Evolutionary conservation across 192 early-diverging fungal genomes (phyloP), one percentile per base, ranked within the genome.

Genomic region (Backusella luteola): DNA sequence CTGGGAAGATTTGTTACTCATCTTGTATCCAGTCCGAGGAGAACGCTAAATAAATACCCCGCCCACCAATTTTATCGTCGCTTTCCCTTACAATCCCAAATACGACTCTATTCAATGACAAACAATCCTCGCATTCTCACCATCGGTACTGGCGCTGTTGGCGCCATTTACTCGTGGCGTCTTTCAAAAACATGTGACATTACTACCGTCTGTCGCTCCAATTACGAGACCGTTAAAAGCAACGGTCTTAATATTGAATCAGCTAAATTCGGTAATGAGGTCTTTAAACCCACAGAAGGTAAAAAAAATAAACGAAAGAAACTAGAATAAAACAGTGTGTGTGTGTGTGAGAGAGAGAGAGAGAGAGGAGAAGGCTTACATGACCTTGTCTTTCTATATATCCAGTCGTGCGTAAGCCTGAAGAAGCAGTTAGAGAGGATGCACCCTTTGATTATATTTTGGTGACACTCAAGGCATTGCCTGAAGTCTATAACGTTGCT

Each of bases 71-170:
- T 63, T 12, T 26, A 63, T 63, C 26, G 2, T 63, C 11, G 23
- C 4, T 63, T 63, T 63, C 12, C 56, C 12, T 63, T 63, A 63
- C 56, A 63, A 29, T 63, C 23, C 23, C 56, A 63, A 63, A 26
- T 12, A 63, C 56, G 56, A 63, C 21, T 29, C 26, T 63, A 63
- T 63, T 63, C 56, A 63, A 63, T 63, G 56, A 63, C 56, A 12
- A 26, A 12, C 23, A 56, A 26, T 56, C 56, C 56, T 63, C 56
- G 56, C 2, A 63, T 63, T 14, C 29, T 63, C 11, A 63, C 56
- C 12, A 87, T 93, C n/a, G 92, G 92, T 59, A 87, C 88, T n/a
- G 92, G 92, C 17, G 92, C 92, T 17, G 81, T 93, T 29, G 92
- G 91, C 34, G 86, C 89, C 26, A 79, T 91, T 66, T 91, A 89